Base-by-base conservation (phyloP, 163 green algal genomes). In the Trebouxia gelatinosa region DNA sequence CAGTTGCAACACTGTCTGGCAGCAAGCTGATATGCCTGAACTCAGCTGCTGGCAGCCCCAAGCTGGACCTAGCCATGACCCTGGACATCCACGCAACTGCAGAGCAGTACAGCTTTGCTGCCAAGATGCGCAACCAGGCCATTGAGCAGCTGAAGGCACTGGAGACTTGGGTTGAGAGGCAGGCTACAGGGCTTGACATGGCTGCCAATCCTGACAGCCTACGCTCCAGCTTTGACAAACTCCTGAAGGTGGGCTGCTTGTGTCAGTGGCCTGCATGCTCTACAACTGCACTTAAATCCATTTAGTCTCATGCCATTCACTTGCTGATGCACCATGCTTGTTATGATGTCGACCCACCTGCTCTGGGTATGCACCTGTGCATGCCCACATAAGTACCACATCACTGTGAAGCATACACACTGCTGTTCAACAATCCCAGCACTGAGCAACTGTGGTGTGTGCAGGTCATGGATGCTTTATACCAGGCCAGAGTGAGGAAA, bases 391-490 rank as follows among this genome's bases (percentile, higher is more conserved):
- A 59, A 28, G 19, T 29, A 19, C 2, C 48, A 59, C 26, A 1
- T 59, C 2, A 2, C 48, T 59, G 48, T 59, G 48, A 59, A 23
- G 48, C n/a, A n/a, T n/a, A n/a, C n/a, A n/a, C n/a, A n/a, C n/a
- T n/a, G n/a, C n/a, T n/a, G n/a, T n/a, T n/a, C n/a, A n/a, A n/a
- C n/a, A n/a, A n/a, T n/a, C n/a, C n/a, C n/a, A n/a, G n/a, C 48
- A 7, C 48, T 59, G 48, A 59, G 48, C 48, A 28, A 34, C 65
- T 19, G 21, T 74, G 16, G 21, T 76, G 48, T 23, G 13, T 72
- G n/a, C 76, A 85, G 80, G 89, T 93, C 28, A 94, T 97, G 92
- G 90, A 92, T 72, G 80, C 84, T 1, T 81, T 96, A 82, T 94
- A 90, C 78, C 81, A 91, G 80, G 75, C 91, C 43, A 90, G 88